Evolutionary conservation across 148 eudicot genomes (phyloP).

Genomic region (Vaccinium macrocarpon): DNA sequence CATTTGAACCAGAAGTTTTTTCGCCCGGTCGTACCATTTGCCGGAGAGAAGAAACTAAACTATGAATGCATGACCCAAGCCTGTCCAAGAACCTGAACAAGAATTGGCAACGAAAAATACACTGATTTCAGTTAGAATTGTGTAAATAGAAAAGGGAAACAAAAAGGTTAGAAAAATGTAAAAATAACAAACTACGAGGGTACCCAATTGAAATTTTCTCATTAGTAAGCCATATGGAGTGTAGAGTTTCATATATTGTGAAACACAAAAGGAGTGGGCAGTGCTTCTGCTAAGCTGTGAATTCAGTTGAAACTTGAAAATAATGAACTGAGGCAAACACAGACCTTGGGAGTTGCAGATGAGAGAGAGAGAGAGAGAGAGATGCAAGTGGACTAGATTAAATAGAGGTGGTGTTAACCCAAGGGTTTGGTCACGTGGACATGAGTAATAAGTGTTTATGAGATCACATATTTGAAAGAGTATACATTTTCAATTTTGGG

Average conservation of each 20-base stretch:
- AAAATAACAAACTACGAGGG: too few relatives aligned
- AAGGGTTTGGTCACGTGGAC: too few relatives aligned
- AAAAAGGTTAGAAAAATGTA: too few relatives aligned
- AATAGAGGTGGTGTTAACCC: not conserved
- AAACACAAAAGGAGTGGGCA: not conserved
- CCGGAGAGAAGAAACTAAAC: constrained; percentile 6
- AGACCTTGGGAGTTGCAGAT: constrained; percentile 36
- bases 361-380: constrained; percentile 15
- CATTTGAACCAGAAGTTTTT: constrained; percentile 11
- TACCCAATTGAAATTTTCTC: too few relatives aligned
- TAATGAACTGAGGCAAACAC: constrained; percentile 34
- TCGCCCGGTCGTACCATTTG: constrained; percentile 13
- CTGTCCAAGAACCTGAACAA: not conserved
- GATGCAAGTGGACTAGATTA: not conserved
- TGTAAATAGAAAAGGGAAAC: too few relatives aligned
- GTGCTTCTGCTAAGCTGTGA: not conserved
- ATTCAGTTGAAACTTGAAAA: constrained; percentile 17
- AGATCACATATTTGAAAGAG: too few relatives aligned
- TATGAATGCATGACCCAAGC: constrained; percentile 5
- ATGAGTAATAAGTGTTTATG: too few relatives aligned
- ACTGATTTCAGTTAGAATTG: too few relatives aligned
- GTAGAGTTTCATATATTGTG: too few relatives aligned
- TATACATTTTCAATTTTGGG: too few relatives aligned
- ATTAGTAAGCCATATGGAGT: too few relatives aligned
- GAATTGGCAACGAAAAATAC: not conserved